Conservation (phyloP, 345 rosid species). For the Fremontodendron californicum region DNA sequence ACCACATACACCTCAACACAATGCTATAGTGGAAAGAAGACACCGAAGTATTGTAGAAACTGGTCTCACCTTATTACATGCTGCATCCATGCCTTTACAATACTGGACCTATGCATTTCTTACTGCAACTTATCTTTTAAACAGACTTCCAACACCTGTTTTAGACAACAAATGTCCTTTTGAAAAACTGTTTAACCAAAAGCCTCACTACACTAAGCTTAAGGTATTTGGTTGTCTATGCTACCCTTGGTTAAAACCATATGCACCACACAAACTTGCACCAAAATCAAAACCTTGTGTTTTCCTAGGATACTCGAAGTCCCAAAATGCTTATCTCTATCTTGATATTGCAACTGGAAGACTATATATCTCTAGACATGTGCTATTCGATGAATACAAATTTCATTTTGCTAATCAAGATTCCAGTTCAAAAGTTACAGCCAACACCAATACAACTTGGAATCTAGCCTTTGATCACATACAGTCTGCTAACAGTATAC, state of each 20-base stretch:
- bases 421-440: accelerated
- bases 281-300: too few species aligned
- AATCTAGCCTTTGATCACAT: too few species aligned
- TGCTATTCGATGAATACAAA: too few species aligned
- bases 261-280: background rate
- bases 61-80: background rate
- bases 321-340: too few species aligned
- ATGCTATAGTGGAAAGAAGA: background rate
- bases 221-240: background rate
- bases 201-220: background rate
- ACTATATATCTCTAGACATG: too few species aligned
- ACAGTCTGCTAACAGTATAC: too few species aligned
- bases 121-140: background rate
- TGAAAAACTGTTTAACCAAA: background rate
- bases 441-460: too few species aligned
- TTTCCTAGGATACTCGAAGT: too few species aligned
- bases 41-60: background rate
- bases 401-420: too few species aligned
- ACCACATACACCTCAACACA: background rate
- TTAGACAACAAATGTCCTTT: background rate
- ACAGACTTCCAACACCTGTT: background rate
- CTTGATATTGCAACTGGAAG: too few species aligned
- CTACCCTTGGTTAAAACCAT: background rate
- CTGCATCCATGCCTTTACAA: background rate
- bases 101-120: background rate